Evolutionary conservation across 1,139 yeast species (phyloP).

Genomic region (Candida glucosophila): DNA sequence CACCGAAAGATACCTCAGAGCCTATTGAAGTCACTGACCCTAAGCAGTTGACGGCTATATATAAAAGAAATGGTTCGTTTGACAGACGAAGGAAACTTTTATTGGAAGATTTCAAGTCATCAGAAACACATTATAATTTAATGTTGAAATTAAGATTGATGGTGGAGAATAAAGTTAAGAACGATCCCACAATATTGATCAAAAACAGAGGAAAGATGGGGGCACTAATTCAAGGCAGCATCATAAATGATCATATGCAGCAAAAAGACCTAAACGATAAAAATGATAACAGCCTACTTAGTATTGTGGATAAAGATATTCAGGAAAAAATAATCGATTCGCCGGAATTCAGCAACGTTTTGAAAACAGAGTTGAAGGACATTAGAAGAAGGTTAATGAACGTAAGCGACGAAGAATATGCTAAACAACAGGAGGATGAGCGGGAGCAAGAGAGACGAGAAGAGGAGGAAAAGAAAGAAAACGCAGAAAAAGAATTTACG

Average conservation of each 20-base stretch:
- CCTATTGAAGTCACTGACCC: constrained; percentile 31
- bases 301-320: constrained; percentile 39
- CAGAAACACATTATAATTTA: constrained; percentile 36
- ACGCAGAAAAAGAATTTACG: constrained; percentile 6
- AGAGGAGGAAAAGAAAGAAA: constrained; percentile 6
- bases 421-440: constrained; percentile 15
- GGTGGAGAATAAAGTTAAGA: constrained; percentile 38
- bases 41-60: constrained; percentile 31
- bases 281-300: constrained; percentile 14
- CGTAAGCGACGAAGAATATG: constrained; percentile 34
- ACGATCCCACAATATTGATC: constrained; percentile 40
- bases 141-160: constrained; percentile 32
- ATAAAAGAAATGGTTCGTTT: constrained; percentile 44
- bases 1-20: too few relatives aligned
- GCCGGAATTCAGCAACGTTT: constrained; percentile 26
- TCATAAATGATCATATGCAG: constrained; percentile 17
- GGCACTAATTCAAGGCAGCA: constrained; percentile 46
- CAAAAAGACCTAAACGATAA: constrained; percentile 4
- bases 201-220: constrained; percentile 46
- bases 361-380: constrained; percentile 28
- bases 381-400: constrained; percentile 26
- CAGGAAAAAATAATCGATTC: constrained; percentile 40
- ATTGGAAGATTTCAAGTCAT: constrained; percentile 34
- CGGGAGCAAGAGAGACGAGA: constrained; percentile 4
- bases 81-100: constrained; percentile 38